Base-by-base conservation (phyloP, 495 filamentous ascomycete genomes). In the Endocarpon pusillum region DNA sequence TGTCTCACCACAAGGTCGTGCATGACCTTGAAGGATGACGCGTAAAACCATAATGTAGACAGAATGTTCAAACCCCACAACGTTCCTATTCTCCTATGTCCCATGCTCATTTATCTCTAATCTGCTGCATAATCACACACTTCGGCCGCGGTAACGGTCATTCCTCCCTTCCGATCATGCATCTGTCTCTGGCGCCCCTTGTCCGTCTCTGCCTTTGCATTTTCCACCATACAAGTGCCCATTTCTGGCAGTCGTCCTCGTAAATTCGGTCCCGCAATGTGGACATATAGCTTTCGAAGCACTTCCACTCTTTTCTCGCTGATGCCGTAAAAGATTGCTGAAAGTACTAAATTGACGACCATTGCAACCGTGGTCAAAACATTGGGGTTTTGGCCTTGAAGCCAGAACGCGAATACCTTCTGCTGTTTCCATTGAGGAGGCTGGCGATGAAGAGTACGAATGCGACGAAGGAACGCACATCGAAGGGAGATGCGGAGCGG, bases 361-460 rank as follows among this genome's bases (percentile, higher is more conserved):
- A 46, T 92, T 91, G 64, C 85, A 94, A 6, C 84, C 85, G 43
- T 94, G 85, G 31, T 94, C 85, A 81, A 81, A 94, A 55, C 85
- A 94, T 50, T 91, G 85, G 3, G 85, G 84, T 54, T 85, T 86
- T 5, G 81, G 81, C 36, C 81, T 70, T 32, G 71, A 73, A 44
- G 75, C 75, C 9, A 85, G 64, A 23, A 85, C 69, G 33, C 80
- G 66, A 3, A 80, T 71, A 33, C 71, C 64, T 12, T 66, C 66
- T 49, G 65, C 44, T 40, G 45, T 39, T 11, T 57, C 55, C 42
- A 53, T 42, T 10, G 47, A 40, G 21, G 43, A 30, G 5, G 42
- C 44, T 1, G 47, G 36, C 27, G 54, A 48, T 11, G 26, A 54
- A 45, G 25, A 51, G 37, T 19, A 54, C 44, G 18, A 52, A 54